These are phyloP conservation scores for Backusella liffmaniae DNA, from an alignment of 192 early-diverging fungal species.

Conservation along the genomic window DNA sequence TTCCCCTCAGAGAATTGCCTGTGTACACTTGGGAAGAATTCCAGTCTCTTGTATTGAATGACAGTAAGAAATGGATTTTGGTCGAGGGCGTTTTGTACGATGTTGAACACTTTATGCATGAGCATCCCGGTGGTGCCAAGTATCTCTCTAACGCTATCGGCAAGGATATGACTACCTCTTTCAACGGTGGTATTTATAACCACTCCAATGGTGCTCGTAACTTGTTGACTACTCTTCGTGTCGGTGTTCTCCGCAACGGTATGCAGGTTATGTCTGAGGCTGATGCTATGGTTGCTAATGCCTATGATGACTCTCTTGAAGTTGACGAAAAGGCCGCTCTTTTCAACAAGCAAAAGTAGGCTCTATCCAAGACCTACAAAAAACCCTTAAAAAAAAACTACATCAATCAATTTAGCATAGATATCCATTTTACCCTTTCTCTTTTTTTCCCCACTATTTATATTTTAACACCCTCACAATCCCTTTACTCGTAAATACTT, in stretches of 20 bases:
- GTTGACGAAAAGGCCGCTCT: slow-evolving; percentile 4
- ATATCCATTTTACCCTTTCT: slow-evolving; percentile 3
- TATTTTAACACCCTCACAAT: not conserved
- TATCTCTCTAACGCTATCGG: slow-evolving; percentile 74
- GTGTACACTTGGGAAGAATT: slow-evolving; percentile 64
- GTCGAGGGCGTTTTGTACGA: slow-evolving; percentile 86
- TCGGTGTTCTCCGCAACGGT: slow-evolving; percentile 60
- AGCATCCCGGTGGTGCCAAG: slow-evolving; percentile 85
- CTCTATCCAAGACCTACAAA: slow-evolving; percentile 1
- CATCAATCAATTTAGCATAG: slow-evolving; percentile 8
- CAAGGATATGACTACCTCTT: slow-evolving; percentile 81
- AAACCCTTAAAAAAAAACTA: slow-evolving; percentile 1
- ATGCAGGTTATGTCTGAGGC: slow-evolving; percentile 32
- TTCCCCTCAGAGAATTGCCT: slow-evolving; percentile 66
- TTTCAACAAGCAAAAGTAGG: slow-evolving; percentile 11
- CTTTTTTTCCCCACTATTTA: not conserved
- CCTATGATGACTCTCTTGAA: slow-evolving; percentile 10
- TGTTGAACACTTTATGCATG: slow-evolving; percentile 75
- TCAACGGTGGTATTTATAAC: slow-evolving; percentile 90
- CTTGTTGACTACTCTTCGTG: slow-evolving; percentile 71
- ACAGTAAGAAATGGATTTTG: slow-evolving; percentile 75
- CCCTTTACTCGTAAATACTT: slow-evolving; percentile 3
- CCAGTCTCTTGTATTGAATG: slow-evolving; percentile 60
- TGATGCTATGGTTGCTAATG: slow-evolving; percentile 6
- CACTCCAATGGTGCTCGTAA: slow-evolving; percentile 89